Evolutionary conservation across 1,284 basidiomycete species (phyloP), one percentile per base, ranked within the genome.

Genomic region (Cutaneotrichosporon sp.): DNA sequence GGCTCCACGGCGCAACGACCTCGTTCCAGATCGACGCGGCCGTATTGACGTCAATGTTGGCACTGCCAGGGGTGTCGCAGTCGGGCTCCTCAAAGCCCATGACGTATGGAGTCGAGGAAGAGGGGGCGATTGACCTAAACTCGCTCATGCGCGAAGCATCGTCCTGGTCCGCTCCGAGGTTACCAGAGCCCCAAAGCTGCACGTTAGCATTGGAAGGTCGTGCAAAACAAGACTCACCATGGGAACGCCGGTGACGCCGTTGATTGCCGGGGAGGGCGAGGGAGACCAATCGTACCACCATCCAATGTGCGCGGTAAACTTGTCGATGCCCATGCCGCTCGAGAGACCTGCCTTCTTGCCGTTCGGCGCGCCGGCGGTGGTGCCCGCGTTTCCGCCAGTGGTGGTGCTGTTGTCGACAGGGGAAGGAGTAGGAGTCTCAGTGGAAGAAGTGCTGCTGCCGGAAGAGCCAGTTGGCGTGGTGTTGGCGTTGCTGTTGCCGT

Each of bases 11-110:
- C 10, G 59, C 69, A 44, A 76, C 65, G 41, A 63, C 44, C n/a
- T 60, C 26, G 63, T 72, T 65, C 73, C 73, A 76, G 12, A 70
- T 49, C 2, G 44, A 14, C 23, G 66, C 68, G 45, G 63, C 69
- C 49, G 49, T 14, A 20, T 18, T 23, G 38, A 55, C 51, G 21
- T 30, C 39, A 30, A 62, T 45, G 46, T 47, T 40, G 21, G 56
- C 56, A 4, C 53, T 56, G 23, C 59, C 49, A 17, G 36, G 35
- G 36, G 39, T 66, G 36, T 49, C 20, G 54, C 74, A 75, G 60
- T 76, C 75, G 17, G 75, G 75, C 63, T 76, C 75, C 52, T 75
- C 68, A 56, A 67, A 73, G 10, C 72, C 74, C 34, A 73, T 65
- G 45, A 75, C 58, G 58, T 69, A 76, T 14, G 43, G 43, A 15